Evolutionary conservation across 148 eudicot genomes (phyloP).

Genomic region (Persicaria maculosa): DNA sequence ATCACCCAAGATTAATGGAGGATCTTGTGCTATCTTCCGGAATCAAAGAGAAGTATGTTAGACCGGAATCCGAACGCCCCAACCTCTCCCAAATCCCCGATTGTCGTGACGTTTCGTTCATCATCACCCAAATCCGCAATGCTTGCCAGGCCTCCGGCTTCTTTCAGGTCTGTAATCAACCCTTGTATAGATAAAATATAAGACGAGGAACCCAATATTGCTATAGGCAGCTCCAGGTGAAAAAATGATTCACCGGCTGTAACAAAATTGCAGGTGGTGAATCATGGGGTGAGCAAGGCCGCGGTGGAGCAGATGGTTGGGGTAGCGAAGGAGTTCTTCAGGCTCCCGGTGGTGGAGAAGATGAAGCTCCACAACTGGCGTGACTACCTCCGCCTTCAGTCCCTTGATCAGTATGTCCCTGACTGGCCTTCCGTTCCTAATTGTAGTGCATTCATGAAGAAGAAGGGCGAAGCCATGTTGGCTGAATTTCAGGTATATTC

Average conservation of each 20-base stretch:
- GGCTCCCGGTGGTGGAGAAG: conserved; percentile 66
- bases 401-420: conserved; percentile 44
- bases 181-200: no score
- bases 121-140: background rate
- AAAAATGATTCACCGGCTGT: no score
- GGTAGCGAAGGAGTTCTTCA: conserved; percentile 52
- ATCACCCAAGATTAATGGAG: no score
- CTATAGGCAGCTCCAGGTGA: no score
- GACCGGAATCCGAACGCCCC: background rate
- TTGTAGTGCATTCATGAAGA: no score
- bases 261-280: conserved; percentile 63
- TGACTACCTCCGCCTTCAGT: conserved; percentile 82
- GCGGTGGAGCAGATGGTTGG: conserved; percentile 34
- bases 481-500: no score
- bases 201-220: no score
- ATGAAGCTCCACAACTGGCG: conserved; percentile 87
- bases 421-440: conserved; percentile 90
- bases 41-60: background rate
- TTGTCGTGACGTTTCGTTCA: background rate
- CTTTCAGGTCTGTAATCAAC: no score
- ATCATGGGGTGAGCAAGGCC: conserved; percentile 58
- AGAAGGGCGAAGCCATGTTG: no score
- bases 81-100: background rate
- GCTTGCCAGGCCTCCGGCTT: background rate
- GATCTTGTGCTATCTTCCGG: background rate